phyloP scores from a whole-genome alignment of 2,329 filamentous ascomycete species.

The Diaporthe citri region DNA sequence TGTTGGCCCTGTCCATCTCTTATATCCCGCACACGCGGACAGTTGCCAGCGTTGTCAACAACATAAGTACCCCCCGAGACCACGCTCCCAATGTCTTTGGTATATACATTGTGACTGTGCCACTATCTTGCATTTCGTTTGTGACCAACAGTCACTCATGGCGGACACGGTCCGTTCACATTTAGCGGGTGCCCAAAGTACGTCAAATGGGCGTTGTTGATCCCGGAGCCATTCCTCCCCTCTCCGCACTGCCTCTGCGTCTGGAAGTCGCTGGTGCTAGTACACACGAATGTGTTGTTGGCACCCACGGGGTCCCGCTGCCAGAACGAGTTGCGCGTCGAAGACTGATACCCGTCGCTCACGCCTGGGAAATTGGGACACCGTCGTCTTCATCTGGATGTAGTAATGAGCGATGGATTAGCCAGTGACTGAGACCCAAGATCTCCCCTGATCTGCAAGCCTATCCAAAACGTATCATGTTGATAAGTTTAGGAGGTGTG shows the following conservation, averaged over 20 bases:
- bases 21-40: too few species aligned
- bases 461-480: neutral
- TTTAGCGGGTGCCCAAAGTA: constrained; percentile 10
- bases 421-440: neutral
- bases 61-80: neutral
- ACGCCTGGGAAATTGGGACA: constrained; percentile 1
- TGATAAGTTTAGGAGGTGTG: too few species aligned
- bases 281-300: constrained; percentile 20
- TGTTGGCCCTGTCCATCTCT: neutral
- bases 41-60: neutral
- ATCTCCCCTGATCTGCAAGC: neutral
- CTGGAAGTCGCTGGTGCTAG: constrained; percentile 22
- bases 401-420: neutral
- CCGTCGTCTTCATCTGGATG: constrained; percentile 2
- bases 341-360: constrained; percentile 17
- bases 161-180: constrained; percentile 7
- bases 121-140: neutral
- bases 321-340: constrained; percentile 19
- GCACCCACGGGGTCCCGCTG: constrained; percentile 4
- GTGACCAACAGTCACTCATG: neutral
- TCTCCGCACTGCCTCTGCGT: constrained; percentile 21
- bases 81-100: fast-evolving
- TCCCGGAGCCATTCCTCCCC: constrained; percentile 3
- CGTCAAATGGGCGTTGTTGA: neutral
- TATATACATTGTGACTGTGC: neutral